Base-by-base conservation (phyloP, 768 basidiomycete species). In the Psilocybe subaeruginosa region DNA sequence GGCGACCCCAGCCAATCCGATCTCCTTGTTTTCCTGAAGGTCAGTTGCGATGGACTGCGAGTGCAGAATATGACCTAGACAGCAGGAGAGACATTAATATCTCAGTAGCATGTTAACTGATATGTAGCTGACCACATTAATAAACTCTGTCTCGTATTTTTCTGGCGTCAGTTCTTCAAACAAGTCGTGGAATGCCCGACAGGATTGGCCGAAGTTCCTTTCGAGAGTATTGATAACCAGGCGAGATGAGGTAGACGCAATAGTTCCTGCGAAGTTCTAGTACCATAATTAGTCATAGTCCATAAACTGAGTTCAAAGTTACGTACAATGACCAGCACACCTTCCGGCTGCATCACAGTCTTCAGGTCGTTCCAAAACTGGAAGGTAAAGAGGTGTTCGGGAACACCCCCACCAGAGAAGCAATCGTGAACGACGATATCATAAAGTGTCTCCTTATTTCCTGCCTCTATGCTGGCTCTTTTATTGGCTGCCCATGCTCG, bases 401-500 rank as follows among this genome's bases (percentile, higher is more conserved):
- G 95, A 2, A 98, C 88, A n/a, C 86, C 87, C 3, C 97, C 97
- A 8, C 96, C 97, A 8, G 95, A 94, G 72, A 97, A 98, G 69
- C 92, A 93, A 68, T 97, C 96, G 66, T 98, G 97, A 0, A 97
- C 78, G 43, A 95, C 84, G 63, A 90, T 80, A 65, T 92, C 90
- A 69, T 85, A 93, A 17, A 76, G 75, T 8, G 72, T 72, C 45
- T 68, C 64, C 29, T 68, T 62, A n/a, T 71, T 66, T 33, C 73
- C 71, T 23, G 69, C 66, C 4, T 70, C 70, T 8, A 72, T 54
- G 23, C 60, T 68, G 29, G 64, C 69, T 17, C 69, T 69, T 55
- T 80, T 80, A 50, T 77, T 73, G 7, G 81, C 74, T n/a, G 89
- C 83, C 86, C 90, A 95, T 11, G 66, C 62, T 30, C 90, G 82